Evolutionary conservation across 129 eudicot genomes (phyloP), one percentile per base, ranked within the genome.

Genomic region (Chrysanthemum makinoi): DNA sequence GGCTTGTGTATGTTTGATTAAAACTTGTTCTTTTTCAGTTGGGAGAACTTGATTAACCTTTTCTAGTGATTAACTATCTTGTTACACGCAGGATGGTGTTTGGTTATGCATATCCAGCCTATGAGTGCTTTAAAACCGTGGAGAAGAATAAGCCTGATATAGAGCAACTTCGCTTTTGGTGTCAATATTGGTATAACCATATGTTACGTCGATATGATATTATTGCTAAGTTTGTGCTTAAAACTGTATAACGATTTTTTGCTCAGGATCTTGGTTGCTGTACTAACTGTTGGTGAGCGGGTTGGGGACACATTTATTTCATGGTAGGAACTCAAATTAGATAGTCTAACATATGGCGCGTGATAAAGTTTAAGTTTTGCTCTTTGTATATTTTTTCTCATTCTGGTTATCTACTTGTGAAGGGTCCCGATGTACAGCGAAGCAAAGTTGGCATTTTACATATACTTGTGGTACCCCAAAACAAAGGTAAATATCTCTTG

Each of bases 381-480:
- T 7, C 44, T 77, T 39, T 62, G 50, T 19, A 48, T 24, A 19
- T 68, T 6, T 54, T 54, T 10, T 68, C 30, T 57, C 44, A 39
- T 49, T 33, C 15, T 77, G 72, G 72, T 77, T 51, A 43, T 74
- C 44, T 65, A 63, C 43, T 72, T 66, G 57, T 87, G 72, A 80
- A 93, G 98, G 98, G 84, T 92, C 76, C 96, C 98, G 15, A 86
- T 92, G 98, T 89, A 89, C 72, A 86, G 96, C 58, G 98, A 92
- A 87, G 98, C 98, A 49, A 92, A 92, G 75, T 60, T 92, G 95
- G 96, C 96, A 63, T 89, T 92, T 81, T 79, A 81, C 66, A 79
- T 92, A 71, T 92, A 84, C 81, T 75, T 92, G 78, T 92, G 98
- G 98, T 87, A 52, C 79, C 98, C 96, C 24, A 89, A 86, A 82